Evolutionary conservation across 208 protist genomes (phyloP), one percentile per base, ranked within the genome.

Genomic region (Wallacemonas sp.): DNA sequence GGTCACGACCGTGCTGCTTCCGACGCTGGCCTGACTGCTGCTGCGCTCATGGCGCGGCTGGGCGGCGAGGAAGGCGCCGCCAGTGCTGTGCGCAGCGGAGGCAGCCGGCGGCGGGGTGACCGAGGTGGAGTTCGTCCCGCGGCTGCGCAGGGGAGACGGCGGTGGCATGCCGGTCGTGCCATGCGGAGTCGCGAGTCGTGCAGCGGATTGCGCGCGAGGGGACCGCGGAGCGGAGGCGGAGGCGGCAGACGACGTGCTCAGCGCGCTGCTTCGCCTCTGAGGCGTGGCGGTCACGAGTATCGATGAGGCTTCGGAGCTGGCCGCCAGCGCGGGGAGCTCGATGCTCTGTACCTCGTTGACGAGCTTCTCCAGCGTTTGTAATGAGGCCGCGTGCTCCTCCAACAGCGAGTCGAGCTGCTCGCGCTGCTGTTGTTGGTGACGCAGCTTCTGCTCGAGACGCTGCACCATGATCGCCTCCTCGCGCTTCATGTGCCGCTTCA

Each of bases 331-430:
- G 42, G 36, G 17, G 33, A 55, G 61, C 54, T 61, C 64, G 21
- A 73, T 76, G 13, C 77, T 69, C 65, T 88, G 78, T 21, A 89
- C 62, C 61, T 79, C 69, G 32, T 86, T 73, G 15, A 94, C 76
- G 13, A 94, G 72, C 36, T 72, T 60, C 68, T 88, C 80, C 17
- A 94, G 61, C 65, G 89, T 70, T 68, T 89, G 80, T 26, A 94
- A 44, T 3, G 83, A 86, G 38, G 59, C 76, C 13, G 73, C 80
- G 53, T 91, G 77, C 55, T 81, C 80, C 45, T 32, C 76, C 15
- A 88, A 72, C n/a, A 78, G 57, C 0, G 36, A 57, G 26, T 87
- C 77, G 30, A 92, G 73, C 60, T 89, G 68, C n/a, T 72, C 45
- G 19, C 85, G 79, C 67, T 89, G 80, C 5, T 60, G 50, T 62